Percentiles rank a stretch among this genome's conserved stretches.
Evolutionary conservation across 768 basidiomycete genomes (phyloP).

Genomic region (Boletus pseudo-olivaceus): DNA sequence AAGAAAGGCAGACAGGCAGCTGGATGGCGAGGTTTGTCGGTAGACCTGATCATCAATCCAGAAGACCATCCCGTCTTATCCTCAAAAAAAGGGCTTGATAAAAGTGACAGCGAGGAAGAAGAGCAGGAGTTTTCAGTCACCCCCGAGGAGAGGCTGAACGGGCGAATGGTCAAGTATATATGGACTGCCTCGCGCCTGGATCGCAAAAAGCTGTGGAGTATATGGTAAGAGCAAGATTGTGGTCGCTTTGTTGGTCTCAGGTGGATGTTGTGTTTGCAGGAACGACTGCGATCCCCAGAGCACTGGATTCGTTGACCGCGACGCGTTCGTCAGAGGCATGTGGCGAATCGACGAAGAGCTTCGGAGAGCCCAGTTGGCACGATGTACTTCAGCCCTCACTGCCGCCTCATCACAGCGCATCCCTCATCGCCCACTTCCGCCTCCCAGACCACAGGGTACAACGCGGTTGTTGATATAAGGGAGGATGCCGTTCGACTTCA

Average conservation of each 20-base stretch:
- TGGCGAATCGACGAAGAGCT: conserved; percentile 86
- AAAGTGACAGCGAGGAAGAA: conserved; percentile 28
- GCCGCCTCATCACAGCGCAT: conserved; percentile 34
- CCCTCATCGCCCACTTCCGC: conserved; percentile 29
- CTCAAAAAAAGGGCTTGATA: conserved; percentile 10
- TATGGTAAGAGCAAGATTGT: conserved; percentile 52
- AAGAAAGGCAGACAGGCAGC: conserved; percentile 53
- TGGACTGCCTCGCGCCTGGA: conserved; percentile 63
- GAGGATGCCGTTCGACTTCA: background rate
- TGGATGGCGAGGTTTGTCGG: conserved; percentile 72
- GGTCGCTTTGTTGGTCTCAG: background rate
- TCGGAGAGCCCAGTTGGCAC: conserved; percentile 49
- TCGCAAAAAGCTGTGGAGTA: conserved; percentile 48
- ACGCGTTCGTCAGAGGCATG: conserved; percentile 73
- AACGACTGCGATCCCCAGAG: conserved; percentile 60
- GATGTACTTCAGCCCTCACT: conserved; percentile 30
- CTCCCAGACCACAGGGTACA: conserved; percentile 15
- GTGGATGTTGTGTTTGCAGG: conserved; percentile 39
- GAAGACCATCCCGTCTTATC: conserved; percentile 30
- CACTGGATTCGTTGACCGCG: conserved; percentile 58
- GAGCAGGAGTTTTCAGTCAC: conserved; percentile 25
- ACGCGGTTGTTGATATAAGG: conserved; percentile 13
- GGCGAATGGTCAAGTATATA: conserved; percentile 51
- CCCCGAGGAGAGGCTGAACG: conserved; percentile 50
- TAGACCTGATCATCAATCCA: conserved; percentile 56